phyloP scores from a whole-genome alignment of 148 eudicot genomes.

The Rhododendron vialii region DNA sequence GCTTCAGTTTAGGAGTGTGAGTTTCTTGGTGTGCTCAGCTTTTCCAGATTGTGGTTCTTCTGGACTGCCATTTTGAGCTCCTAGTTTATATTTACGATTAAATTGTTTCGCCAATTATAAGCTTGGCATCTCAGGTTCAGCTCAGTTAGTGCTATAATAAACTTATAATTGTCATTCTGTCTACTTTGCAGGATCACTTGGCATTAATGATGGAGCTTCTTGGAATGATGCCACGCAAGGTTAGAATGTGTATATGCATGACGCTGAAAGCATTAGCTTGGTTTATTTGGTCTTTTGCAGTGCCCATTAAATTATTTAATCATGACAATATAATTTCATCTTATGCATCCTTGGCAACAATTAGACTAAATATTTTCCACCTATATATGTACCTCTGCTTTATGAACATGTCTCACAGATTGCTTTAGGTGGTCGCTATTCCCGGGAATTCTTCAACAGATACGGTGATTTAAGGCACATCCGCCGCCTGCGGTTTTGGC shows the following conservation, averaged over 20 bases:
- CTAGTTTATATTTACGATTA: not conserved
- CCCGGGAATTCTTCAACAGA: constrained; percentile 78
- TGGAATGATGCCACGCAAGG: constrained; percentile 97
- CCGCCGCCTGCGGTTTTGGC: constrained; percentile 74
- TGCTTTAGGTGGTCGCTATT: constrained; percentile 72
- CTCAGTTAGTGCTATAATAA: not conserved
- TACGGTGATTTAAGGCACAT: constrained; percentile 80
- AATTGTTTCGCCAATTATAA: not conserved
- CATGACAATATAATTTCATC: not conserved
- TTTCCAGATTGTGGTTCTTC: not conserved
- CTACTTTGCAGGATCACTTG: constrained; percentile 68
- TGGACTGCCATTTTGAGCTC: not conserved
- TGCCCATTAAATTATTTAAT: not conserved
- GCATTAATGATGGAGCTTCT: constrained; percentile 98
- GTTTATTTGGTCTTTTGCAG: not conserved
- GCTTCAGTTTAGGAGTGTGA: not conserved
- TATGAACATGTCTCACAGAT: constrained; percentile 32
- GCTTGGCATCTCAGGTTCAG: not conserved
- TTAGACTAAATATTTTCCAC: not conserved
- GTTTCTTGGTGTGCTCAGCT: not conserved
- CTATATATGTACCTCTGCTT: not conserved
- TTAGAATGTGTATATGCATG: constrained; percentile 14
- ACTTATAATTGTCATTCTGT: not conserved
- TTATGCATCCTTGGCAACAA: not conserved
- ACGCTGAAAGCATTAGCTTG: not conserved